phyloP scores from a whole-genome alignment of 805 yeast species.

The Wickerhamomyces mucosus region DNA sequence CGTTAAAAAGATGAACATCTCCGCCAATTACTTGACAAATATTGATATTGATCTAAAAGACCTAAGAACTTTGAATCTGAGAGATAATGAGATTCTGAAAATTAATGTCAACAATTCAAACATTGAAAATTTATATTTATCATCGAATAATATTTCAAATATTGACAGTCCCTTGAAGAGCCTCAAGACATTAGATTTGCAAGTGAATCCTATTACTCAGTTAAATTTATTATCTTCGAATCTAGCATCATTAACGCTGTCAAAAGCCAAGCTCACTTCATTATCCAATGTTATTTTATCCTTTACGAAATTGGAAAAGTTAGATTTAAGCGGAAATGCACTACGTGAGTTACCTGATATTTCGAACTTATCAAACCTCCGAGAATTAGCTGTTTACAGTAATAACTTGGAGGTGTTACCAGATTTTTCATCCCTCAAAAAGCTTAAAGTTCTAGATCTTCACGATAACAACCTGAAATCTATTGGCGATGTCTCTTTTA shows the following conservation, averaged over 20 bases:
- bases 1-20: conserved; percentile 60
- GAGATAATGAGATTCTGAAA: conserved; percentile 52
- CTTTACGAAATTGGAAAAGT: conserved; percentile 58
- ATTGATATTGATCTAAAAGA: conserved; percentile 35
- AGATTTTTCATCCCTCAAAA: conserved; percentile 45
- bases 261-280: conserved; percentile 74
- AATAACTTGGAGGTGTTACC: conserved; percentile 75
- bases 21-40: conserved; percentile 52
- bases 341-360: conserved; percentile 71
- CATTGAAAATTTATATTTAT: conserved; percentile 61
- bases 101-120: conserved; percentile 36
- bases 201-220: conserved; percentile 76
- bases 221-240: conserved; percentile 45
- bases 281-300: conserved; percentile 56
- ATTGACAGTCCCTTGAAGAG: conserved; percentile 55
- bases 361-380: conserved; percentile 46
- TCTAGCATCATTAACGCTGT: conserved; percentile 63
- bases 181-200: conserved; percentile 61
- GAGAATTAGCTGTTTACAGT: conserved; percentile 57
- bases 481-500: conserved; percentile 36
- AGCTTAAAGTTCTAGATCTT: conserved; percentile 60
- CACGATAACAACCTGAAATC: conserved; percentile 76
- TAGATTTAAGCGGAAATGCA: conserved; percentile 75
- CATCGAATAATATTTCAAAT: conserved; percentile 67
- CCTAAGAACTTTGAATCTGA: conserved; percentile 64